Base-by-base conservation (phyloP, 352 stramenopile species). In the Pythium coloratum region DNA sequence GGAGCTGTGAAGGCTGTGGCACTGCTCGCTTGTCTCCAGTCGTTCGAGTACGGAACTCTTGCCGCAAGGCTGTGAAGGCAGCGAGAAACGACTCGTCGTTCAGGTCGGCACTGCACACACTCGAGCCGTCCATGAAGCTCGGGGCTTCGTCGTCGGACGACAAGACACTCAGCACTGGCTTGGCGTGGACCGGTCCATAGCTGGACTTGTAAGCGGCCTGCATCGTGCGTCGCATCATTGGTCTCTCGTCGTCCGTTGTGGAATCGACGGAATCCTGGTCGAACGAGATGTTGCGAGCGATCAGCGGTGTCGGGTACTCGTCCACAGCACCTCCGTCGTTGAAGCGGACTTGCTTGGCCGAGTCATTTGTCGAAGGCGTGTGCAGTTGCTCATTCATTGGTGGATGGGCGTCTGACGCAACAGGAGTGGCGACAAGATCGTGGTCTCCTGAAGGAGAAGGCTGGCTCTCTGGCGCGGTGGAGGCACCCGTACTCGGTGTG, bases 281-380 rank as follows among this genome's bases (percentile, higher is more conserved):
- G 26, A 91, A 91, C 12, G 76, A 83, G 56, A 91, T 82, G 57
- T 79, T 87, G 38, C 78, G 77, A 49, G 74, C 76, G 55, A 91
- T 72, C 34, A 89, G 51, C 0, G 81, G 82, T 6, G 81, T 90
- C n/a, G 79, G 70, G 56, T 84, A 88, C 30, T 82, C 78, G 14
- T 73, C 70, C 2, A 75, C 51, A 14, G 3, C 18, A 20, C 10
- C 38, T 3, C 73, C 68, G 14, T 51, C 33, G 55, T 59, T 44
- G 54, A 91, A 89, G 33, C 72, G 80, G 44, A 91, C 82, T 36
- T 87, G 76, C 56, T 91, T 88, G 6, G 71, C 69, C 9, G 69
- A 71, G 0, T 66, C 42, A 18, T 55, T 55, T 7, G 51, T 62
- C 9, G 51, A 55, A 20, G 44, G 58, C 16, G 58, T 56, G 8